Base-by-base conservation (phyloP, 768 basidiomycete genomes). In the Podaxis sp. region DNA sequence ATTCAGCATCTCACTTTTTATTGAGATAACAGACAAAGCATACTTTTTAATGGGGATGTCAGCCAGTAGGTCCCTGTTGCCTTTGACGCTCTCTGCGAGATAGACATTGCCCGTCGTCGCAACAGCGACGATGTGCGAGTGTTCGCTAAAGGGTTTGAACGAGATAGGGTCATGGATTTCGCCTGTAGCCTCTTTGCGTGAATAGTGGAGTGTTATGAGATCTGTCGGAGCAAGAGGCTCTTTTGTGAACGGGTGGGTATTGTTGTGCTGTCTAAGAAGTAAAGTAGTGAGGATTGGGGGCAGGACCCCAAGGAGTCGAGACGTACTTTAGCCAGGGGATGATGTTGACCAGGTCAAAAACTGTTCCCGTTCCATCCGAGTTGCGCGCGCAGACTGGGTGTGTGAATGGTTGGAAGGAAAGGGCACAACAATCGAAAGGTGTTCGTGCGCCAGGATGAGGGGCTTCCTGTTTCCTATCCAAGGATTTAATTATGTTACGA, bases 121-220 rank as follows among this genome's bases (percentile, higher is more conserved):
- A 65, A 97, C 87, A 44, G 92, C 91, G 38, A 94, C 91, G 58
- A 99, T 91, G 69, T 98, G 91, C 1, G 96, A 95, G 71, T 98
- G 96, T 63, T 96, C 90, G 69, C 83, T 95, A 81, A 99, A 97
- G 1, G 92, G 90, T 72, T 98, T 98, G 84, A 96, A 99, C 2
- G 94, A 93, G 47, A 99, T 94, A 0, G 97, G 97, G 71, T 99
- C 97, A 71, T 97, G 89, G 11, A 92, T 84, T 72, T 94, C 90
- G 40, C 90, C 90, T 25, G 93, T 86, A 2, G 90, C 77, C 68
- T 82, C 82, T 72, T 95, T 95, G 63, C 93, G 82, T 1, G 88
- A 85, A 68, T 93, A 94, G 69, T 91, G 81, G 32, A 93, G 80
- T n/a, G 83, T 82, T 50, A 93, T 89, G 57, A 94, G 82, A 62